Percentiles rank a stretch among this genome's conserved stretches.
phyloP scores from a whole-genome alignment of 345 rosid genomes.

The Gossypioides kirkii region DNA sequence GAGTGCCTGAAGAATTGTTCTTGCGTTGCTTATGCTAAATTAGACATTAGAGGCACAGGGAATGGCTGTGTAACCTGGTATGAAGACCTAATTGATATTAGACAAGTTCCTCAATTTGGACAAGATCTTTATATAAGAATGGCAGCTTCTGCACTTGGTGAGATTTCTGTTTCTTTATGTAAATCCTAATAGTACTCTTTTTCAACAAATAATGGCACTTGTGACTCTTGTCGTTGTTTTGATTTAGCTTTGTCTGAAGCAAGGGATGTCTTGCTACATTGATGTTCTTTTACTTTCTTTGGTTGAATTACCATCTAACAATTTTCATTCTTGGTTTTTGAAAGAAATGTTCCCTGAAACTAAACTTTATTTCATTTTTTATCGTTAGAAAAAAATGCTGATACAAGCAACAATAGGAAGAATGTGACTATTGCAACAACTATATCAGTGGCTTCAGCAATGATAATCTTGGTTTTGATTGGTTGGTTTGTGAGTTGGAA shows the following conservation, averaged over 20 bases:
- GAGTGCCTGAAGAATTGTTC: constrained; percentile 34
- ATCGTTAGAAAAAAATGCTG: not conserved
- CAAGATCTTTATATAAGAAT: constrained; percentile 25
- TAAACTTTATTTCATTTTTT: not conserved
- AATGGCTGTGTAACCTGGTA: constrained; percentile 39
- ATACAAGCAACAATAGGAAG: constrained; percentile 7
- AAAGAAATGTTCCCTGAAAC: not conserved
- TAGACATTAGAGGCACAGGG: constrained; percentile 25
- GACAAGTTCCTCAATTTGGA: constrained; percentile 19
- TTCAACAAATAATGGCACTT: not conserved
- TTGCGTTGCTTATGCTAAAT: constrained; percentile 31
- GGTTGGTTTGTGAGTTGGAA: constrained; percentile 12
- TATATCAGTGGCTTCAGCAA: constrained; percentile 11
- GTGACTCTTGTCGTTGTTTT: not conserved
- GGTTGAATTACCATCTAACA: not conserved
- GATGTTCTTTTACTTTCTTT: not conserved
- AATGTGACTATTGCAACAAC: not conserved
- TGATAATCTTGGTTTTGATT: constrained; percentile 12
- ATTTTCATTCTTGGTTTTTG: not conserved
- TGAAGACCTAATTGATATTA: constrained; percentile 32
- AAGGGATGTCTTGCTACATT: not conserved
- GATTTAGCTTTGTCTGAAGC: not conserved
- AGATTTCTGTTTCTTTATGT: not conserved
- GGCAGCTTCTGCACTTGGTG: constrained; percentile 22
- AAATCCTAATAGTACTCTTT: not conserved